Percentiles rank a stretch among this genome's conserved stretches.
Conservation (phyloP, 257 asterid species). For the Thymus mandschuricus region DNA sequence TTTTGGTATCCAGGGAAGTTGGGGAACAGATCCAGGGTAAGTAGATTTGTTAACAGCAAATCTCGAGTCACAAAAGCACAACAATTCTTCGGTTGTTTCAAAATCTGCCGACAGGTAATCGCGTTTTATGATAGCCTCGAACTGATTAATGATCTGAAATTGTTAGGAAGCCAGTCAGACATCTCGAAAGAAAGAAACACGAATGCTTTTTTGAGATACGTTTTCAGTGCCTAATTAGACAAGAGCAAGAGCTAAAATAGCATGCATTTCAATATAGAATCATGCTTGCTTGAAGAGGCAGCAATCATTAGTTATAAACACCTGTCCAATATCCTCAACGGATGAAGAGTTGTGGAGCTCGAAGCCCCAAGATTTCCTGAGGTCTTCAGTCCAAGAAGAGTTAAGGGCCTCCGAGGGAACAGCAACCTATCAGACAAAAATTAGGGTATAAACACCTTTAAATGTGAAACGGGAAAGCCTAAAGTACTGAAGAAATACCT, state of each 20-base stretch:
- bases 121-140: slow-evolving; percentile 76
- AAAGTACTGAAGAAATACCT: slow-evolving; percentile 52
- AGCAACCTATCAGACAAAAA: slow-evolving; percentile 57
- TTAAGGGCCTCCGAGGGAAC: slow-evolving; percentile 79
- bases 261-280: slow-evolving; percentile 18
- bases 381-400: slow-evolving; percentile 82
- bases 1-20: slow-evolving; percentile 94
- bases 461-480: slow-evolving; percentile 21
- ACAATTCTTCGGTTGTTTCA: slow-evolving; percentile 87
- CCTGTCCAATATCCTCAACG: slow-evolving; percentile 79
- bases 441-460: slow-evolving; percentile 23
- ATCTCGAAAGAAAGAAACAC: slow-evolving; percentile 2
- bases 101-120: slow-evolving; percentile 69
- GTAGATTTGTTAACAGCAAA: slow-evolving; percentile 40
- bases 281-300: background rate
- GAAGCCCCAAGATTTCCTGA: slow-evolving; percentile 71
- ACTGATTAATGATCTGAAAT: slow-evolving; percentile 68
- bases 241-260: slow-evolving; percentile 12
- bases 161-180: background rate
- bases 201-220: background rate
- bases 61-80: slow-evolving; percentile 55
- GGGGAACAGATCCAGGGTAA: slow-evolving; percentile 47
- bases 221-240: background rate
- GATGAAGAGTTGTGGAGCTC: slow-evolving; percentile 68
- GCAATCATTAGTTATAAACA: slow-evolving; percentile 25